phyloP scores from a whole-genome alignment of 441 rosid species.

The Gossypium laxum region DNA sequence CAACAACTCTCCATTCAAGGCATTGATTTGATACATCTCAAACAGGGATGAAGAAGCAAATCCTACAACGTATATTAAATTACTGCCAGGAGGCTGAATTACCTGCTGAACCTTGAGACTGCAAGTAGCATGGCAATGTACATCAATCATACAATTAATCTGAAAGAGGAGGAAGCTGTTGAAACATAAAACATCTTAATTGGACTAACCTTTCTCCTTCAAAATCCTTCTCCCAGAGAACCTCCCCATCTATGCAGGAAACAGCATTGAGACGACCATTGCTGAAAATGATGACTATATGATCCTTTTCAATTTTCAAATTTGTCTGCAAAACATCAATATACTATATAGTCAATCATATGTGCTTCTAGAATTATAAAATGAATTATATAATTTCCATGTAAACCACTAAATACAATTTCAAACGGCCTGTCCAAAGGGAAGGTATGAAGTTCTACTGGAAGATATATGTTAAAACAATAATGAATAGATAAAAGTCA shows the following conservation, averaged over 20 bases:
- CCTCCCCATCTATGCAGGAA: conserved; percentile 76
- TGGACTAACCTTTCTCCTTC: conserved; percentile 57
- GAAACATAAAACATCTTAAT: conserved; percentile 11
- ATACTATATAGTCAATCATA: too few relatives aligned
- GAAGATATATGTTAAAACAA: too few relatives aligned
- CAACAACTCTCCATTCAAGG: conserved; percentile 60
- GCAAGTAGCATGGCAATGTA: conserved; percentile 23
- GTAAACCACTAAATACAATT: too few relatives aligned
- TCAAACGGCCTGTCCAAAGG: too few relatives aligned
- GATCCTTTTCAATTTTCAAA: conserved; percentile 62
- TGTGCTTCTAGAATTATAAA: too few relatives aligned
- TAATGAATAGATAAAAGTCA: too few relatives aligned
- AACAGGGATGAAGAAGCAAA: conserved; percentile 54
- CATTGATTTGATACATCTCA: conserved; percentile 54
- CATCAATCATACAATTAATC: too few relatives aligned
- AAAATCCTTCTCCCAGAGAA: conserved; percentile 83
- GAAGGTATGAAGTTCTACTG: too few relatives aligned
- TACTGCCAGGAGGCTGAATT: conserved; percentile 50
- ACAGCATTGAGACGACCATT: conserved; percentile 73
- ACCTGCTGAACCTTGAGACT: conserved; percentile 74
- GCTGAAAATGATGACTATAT: conserved; percentile 45
- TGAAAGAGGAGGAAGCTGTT: conserved; percentile 4
- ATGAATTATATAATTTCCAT: too few relatives aligned
- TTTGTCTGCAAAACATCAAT: conserved; percentile 38
- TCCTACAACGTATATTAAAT: conserved; percentile 52